phyloP scores from a whole-genome alignment of 164 flowering plant species.

The Annona cherimola region DNA sequence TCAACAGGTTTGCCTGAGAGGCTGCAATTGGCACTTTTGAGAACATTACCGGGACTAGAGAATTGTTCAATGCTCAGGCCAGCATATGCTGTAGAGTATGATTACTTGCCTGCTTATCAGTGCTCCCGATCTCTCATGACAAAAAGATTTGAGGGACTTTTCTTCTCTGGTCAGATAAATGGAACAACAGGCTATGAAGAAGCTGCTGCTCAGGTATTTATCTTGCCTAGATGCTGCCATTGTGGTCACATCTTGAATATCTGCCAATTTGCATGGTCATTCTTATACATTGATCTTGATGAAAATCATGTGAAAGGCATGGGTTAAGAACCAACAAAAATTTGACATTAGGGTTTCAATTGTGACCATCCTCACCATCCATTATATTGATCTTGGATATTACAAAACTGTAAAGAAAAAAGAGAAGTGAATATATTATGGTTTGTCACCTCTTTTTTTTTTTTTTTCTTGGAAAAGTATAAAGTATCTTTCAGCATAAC shows the following conservation, averaged over 20 bases:
- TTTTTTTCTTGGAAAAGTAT: too few species aligned
- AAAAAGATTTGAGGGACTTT: constrained; percentile 80
- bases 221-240: neutral
- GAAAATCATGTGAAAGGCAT: neutral
- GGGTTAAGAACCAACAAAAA: too few species aligned
- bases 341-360: too few species aligned
- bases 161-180: constrained; percentile 98
- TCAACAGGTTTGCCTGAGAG: constrained; percentile 98
- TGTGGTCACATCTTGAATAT: neutral
- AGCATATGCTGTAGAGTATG: constrained; percentile 98
- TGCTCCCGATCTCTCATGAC: constrained; percentile 94
- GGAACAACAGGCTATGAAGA: constrained; percentile 99
- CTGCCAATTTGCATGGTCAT: neutral
- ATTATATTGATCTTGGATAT: too few species aligned
- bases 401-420: too few species aligned
- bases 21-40: constrained; percentile 80
- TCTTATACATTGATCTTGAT: neutral
- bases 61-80: constrained; percentile 97
- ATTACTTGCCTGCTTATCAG: constrained; percentile 92
- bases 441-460: too few species aligned
- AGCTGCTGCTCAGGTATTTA: constrained; percentile 94
- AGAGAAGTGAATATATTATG: too few species aligned
- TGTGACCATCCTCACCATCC: too few species aligned
- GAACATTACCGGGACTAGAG: constrained; percentile 94
- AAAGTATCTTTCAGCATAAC: too few species aligned